Evolutionary conservation across 176 grass and related monocot species (phyloP), one percentile per base, ranked within the genome.

Genomic region (Pontederia crassipes): DNA sequence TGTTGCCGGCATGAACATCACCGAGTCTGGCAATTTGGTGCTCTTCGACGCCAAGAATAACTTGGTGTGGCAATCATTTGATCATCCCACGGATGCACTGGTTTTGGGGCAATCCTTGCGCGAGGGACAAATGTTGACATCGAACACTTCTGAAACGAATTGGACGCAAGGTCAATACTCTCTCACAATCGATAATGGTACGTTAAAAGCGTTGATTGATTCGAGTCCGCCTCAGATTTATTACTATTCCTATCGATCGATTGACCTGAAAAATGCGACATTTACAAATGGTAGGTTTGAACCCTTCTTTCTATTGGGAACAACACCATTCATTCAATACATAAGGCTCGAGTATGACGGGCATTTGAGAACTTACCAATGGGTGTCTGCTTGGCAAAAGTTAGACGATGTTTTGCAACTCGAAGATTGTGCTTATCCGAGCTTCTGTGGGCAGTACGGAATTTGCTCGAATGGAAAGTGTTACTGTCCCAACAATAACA

Each of bases 271-370:
- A 64, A 48, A 11, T 18, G 17, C 45, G n/a, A 11, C 61, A 15
- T 48, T 20, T 64, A 29, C n/a, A n/a, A n/a, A n/a, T n/a, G n/a
- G n/a, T n/a, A n/a, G n/a, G n/a, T n/a, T n/a, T n/a, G n/a, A n/a
- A n/a, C n/a, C n/a, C n/a, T n/a, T n/a, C n/a, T n/a, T n/a, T n/a
- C n/a, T n/a, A n/a, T n/a, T n/a, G n/a, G n/a, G n/a, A n/a, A n/a
- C n/a, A n/a, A n/a, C n/a, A n/a, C n/a, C n/a, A n/a, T n/a, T n/a
- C 4, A 4, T 65, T 15, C 45, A 65, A 8, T 65, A 49, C 16
- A 27, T 65, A 58, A 88, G 83, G 59, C 61, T 88, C 0, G 77
- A 88, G 17, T 61, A 61, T 10, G 88, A 92, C 46, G 88, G 88
- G 52, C 84, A 84, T 65, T 61, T 88, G 26, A 54, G 71, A 17